Conservation (phyloP, 306 rosid species). For the Hippophae rhamnoides region DNA sequence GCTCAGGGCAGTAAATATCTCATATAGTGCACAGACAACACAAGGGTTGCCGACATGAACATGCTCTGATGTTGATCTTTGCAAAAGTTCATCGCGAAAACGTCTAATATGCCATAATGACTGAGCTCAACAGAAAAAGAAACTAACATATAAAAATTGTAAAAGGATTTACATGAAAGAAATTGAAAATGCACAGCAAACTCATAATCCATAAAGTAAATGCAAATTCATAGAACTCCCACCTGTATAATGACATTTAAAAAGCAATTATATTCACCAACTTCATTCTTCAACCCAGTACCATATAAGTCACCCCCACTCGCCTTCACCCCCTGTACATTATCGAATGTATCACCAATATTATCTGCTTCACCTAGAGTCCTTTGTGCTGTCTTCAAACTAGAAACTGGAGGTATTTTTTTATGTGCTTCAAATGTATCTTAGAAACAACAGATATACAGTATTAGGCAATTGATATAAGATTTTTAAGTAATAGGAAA, state of each 20-base stretch:
- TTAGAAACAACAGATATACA: slow-evolving; percentile 31
- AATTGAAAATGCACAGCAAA: slow-evolving; percentile 3
- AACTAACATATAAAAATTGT: slow-evolving; percentile 3
- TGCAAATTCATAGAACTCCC: slow-evolving; percentile 12
- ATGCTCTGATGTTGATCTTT: slow-evolving; percentile 67
- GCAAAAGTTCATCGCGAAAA: slow-evolving; percentile 75
- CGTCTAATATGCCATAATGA: slow-evolving; percentile 83
- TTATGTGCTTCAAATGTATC: slow-evolving; percentile 63
- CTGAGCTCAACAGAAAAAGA: slow-evolving; percentile 38
- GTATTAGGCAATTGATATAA: slow-evolving; percentile 23
- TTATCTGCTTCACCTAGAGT: slow-evolving; percentile 38
- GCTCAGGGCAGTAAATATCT: slow-evolving; percentile 62
- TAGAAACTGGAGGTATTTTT: slow-evolving; percentile 38
- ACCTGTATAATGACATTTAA: slow-evolving; percentile 97
- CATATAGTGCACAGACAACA: slow-evolving; percentile 87
- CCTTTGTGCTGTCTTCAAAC: slow-evolving; percentile 29
- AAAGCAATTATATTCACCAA: slow-evolving; percentile 99
- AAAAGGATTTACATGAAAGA: slow-evolving; percentile 6
- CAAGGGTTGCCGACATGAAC: slow-evolving; percentile 88
- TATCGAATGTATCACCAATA: slow-evolving; percentile 29
- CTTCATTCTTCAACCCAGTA: slow-evolving; percentile 91
- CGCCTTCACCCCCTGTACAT: slow-evolving; percentile 22
- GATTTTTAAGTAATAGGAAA: slow-evolving; percentile 9
- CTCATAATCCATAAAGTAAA: slow-evolving; percentile 12
- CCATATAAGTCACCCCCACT: slow-evolving; percentile 46